Percentiles rank a stretch among this genome's conserved stretches.
phyloP scores from a whole-genome alignment of 352 stramenopile genomes.

The Pythium coloratum region DNA sequence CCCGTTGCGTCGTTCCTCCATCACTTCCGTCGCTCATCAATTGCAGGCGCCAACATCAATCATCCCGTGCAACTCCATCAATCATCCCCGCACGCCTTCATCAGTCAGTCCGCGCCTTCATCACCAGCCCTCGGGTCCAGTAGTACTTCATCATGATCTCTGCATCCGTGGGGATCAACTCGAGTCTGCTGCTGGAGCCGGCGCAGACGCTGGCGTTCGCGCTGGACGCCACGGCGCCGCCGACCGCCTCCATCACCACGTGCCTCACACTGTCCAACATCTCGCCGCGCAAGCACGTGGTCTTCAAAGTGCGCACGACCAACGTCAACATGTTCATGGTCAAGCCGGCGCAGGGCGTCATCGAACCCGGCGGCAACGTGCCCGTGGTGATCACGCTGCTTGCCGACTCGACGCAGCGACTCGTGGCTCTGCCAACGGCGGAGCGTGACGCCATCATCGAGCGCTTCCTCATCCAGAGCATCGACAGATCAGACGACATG shows the following conservation, averaged over 20 bases:
- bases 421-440: slow-evolving; percentile 39
- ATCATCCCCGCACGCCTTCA: background rate
- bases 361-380: slow-evolving; percentile 38
- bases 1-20: background rate
- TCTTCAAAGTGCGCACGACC: slow-evolving; percentile 80
- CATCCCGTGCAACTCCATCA: background rate
- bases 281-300: slow-evolving; percentile 50
- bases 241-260: slow-evolving; percentile 5
- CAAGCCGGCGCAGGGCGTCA: slow-evolving; percentile 58
- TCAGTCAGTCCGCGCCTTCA: background rate
- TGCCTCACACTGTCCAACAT: slow-evolving; percentile 65
- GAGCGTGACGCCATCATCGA: slow-evolving; percentile 49
- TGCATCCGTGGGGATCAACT: slow-evolving; percentile 67
- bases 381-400: slow-evolving; percentile 48
- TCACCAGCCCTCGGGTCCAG: background rate
- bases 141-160: slow-evolving; percentile 53
- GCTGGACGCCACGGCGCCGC: slow-evolving; percentile 16
- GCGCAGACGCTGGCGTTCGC: slow-evolving; percentile 55
- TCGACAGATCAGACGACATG: slow-evolving; percentile 36
- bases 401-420: slow-evolving; percentile 25
- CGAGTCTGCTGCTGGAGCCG: slow-evolving; percentile 71
- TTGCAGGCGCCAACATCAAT: background rate
- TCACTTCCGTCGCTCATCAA: background rate
- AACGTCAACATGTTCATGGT: slow-evolving; percentile 78
- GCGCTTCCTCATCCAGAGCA: slow-evolving; percentile 37